Percentiles rank a stretch among this genome's conserved stretches.
Evolutionary conservation across 1,284 basidiomycete species (phyloP).

Genomic region (Gomphus sp.): DNA sequence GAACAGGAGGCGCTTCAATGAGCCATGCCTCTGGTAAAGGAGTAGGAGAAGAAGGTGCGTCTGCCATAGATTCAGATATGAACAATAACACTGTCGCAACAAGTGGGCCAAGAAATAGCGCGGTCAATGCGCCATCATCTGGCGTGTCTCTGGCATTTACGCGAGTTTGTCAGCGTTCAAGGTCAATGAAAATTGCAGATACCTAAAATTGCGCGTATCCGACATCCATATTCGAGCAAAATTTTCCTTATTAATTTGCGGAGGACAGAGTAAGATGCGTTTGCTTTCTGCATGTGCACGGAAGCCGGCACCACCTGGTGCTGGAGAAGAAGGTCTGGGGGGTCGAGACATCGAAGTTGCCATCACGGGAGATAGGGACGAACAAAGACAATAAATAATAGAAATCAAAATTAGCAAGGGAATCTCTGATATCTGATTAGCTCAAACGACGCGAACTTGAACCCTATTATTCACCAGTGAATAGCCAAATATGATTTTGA

Average conservation of each 20-base stretch:
- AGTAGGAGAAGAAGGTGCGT: conserved; percentile 15
- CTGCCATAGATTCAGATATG: conserved; percentile 25
- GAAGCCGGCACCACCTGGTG: not conserved
- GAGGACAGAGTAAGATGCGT: conserved; percentile 23
- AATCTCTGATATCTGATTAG: conserved; percentile 38
- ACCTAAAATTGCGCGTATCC: conserved; percentile 82
- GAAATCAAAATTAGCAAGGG: conserved; percentile 45
- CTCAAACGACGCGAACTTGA: not conserved
- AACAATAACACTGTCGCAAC: conserved; percentile 60
- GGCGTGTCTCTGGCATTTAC: conserved; percentile 49
- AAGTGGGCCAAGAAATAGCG: conserved; percentile 69
- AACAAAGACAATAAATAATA: conserved; percentile 53
- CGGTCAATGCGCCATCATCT: conserved; percentile 80
- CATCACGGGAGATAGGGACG: conserved; percentile 17
- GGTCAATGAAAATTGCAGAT: conserved; percentile 11
- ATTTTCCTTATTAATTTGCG: conserved; percentile 32
- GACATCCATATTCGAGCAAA: conserved; percentile 80
- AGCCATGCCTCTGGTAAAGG: conserved; percentile 55
- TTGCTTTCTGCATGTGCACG: conserved; percentile 23
- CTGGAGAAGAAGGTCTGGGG: conserved; percentile 20
- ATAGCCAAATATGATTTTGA: conserved; percentile 19
- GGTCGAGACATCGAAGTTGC: conserved; percentile 15
- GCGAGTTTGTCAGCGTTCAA: not conserved
- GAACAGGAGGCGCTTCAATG: conserved; percentile 58
- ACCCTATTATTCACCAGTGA: conserved; percentile 12